Evolutionary conservation across 441 rosid species (phyloP).

Genomic region (Pelargonium myrrhifolium): DNA sequence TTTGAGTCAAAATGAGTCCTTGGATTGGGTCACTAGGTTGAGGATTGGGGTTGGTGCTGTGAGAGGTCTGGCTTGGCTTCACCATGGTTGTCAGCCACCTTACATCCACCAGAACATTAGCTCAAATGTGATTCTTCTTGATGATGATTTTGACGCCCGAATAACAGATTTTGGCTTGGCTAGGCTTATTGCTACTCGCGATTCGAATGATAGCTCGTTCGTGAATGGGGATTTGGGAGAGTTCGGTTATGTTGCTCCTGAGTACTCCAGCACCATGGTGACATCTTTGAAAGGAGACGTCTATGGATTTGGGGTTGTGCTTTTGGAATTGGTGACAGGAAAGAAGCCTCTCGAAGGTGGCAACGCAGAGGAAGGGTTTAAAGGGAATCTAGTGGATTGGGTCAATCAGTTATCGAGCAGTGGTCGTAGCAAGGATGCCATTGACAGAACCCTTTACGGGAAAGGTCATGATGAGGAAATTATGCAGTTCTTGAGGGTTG

Average conservation of each 20-base stretch:
- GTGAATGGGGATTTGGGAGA: conserved; percentile 47
- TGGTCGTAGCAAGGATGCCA: conserved; percentile 42
- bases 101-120: conserved; percentile 44
- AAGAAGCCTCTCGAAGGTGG: conserved; percentile 38
- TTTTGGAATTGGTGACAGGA: conserved; percentile 52
- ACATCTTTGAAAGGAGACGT: conserved; percentile 60
- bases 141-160: conserved; percentile 55
- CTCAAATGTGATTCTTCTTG: conserved; percentile 55
- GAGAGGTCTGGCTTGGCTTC: conserved; percentile 64
- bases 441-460: conserved; percentile 38
- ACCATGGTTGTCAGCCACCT: conserved; percentile 47
- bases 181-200: conserved; percentile 36
- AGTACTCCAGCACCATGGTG: conserved; percentile 51
- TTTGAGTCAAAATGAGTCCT: conserved; percentile 15
- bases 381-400: conserved; percentile 66
- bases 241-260: conserved; percentile 60
- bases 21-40: conserved; percentile 54
- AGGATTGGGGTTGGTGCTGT: conserved; percentile 56
- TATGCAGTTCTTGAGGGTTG: conserved; percentile 43
- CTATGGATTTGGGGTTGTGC: conserved; percentile 56
- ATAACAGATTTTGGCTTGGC: conserved; percentile 53
- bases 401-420: conserved; percentile 31
- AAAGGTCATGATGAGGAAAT: conserved; percentile 49
- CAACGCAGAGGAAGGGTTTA: conserved; percentile 45
- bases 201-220: conserved; percentile 45